Conservation (phyloP, 495 filamentous ascomycete genomes). For the Letharia lupina region DNA sequence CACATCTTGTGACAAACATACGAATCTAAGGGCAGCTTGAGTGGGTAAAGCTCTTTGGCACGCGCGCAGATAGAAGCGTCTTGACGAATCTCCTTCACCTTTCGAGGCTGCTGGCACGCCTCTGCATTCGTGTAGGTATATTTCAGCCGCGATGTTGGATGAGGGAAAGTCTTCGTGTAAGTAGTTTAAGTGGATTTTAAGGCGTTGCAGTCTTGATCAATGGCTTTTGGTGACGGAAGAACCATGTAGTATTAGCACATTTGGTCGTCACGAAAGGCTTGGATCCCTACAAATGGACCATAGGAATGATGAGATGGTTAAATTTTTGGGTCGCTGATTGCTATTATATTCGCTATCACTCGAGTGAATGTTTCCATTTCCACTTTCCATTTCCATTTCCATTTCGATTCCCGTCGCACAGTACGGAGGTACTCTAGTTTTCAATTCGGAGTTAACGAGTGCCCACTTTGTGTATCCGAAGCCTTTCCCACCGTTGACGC, state of each 20-base stretch:
- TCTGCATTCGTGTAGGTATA: constrained; percentile 11
- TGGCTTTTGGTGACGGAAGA: background rate
- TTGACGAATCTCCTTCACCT: constrained; percentile 12
- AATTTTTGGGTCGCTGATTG: background rate
- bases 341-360: background rate
- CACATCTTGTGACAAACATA: background rate
- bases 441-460: no score
- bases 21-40: background rate
- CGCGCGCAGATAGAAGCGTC: background rate
- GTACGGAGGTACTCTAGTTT: no score
- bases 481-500: no score
- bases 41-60: background rate
- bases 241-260: background rate
- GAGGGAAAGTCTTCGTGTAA: constrained; percentile 8
- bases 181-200: background rate
- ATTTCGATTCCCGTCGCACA: no score
- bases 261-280: background rate
- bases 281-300: background rate
- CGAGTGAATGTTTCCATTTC: no score
- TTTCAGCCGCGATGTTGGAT: constrained; percentile 4
- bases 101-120: constrained; percentile 19
- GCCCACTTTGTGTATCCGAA: no score
- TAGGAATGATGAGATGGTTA: background rate
- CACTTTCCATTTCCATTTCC: no score
- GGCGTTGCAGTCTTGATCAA: background rate